These are phyloP conservation scores for Athelia psychrophila DNA, from an alignment of 1,284 basidiomycete species.

Conservation along the genomic window DNA sequence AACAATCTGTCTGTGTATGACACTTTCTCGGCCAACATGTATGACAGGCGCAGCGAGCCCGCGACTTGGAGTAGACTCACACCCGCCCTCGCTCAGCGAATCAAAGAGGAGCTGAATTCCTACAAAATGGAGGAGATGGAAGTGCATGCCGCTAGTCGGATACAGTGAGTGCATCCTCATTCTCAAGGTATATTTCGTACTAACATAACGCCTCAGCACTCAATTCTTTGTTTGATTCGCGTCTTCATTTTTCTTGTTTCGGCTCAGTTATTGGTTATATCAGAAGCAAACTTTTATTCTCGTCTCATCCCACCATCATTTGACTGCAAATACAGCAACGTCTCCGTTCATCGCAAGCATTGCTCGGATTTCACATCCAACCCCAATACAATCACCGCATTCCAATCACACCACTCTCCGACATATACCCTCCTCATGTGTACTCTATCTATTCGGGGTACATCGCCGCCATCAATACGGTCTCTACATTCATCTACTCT, in stretches of 20 bases:
- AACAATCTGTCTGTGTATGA: slow-evolving; percentile 92
- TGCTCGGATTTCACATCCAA: neutral
- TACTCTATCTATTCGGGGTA: neutral
- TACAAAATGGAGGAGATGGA: slow-evolving; percentile 99
- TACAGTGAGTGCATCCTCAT: slow-evolving; percentile 58
- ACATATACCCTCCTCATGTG: slow-evolving; percentile 1
- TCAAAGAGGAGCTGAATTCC: slow-evolving; percentile 95
- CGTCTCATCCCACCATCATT: neutral
- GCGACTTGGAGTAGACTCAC: slow-evolving; percentile 97
- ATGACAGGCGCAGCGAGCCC: slow-evolving; percentile 93
- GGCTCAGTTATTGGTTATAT: neutral
- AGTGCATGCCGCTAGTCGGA: slow-evolving; percentile 85
- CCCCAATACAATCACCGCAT: too few species aligned
- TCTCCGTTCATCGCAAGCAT: neutral
- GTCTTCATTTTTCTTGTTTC: neutral
- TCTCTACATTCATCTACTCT: slow-evolving; percentile 1
- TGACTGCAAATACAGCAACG: neutral
- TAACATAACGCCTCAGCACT: slow-evolving; percentile 31
- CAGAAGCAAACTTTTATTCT: slow-evolving; percentile 4
- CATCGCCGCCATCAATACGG: neutral
- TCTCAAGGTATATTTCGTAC: neutral
- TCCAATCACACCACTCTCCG: neutral
- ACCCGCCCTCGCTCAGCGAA: slow-evolving; percentile 89
- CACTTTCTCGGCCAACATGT: slow-evolving; percentile 88
- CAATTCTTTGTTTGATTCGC: slow-evolving; percentile 48